Evolutionary conservation across 805 yeast species (phyloP).

Genomic region (Nakazawaea populi): DNA sequence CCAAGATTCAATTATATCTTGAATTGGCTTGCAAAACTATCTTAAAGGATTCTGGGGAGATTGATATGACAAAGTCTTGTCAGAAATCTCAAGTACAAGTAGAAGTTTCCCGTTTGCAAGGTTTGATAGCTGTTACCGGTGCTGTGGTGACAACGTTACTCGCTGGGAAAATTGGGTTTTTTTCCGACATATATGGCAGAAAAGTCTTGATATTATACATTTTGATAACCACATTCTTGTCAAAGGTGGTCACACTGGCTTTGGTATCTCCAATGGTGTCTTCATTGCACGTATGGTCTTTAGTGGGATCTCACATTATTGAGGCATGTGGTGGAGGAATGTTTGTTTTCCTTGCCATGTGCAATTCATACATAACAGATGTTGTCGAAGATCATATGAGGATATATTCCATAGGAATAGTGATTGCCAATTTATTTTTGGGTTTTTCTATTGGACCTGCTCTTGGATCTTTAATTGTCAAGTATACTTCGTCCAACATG

Average conservation of each 20-base stretch:
- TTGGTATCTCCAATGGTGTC: conserved; percentile 17
- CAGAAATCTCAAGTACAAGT: conserved; percentile 35
- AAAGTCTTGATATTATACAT: conserved; percentile 36
- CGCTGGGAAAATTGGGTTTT: conserved; percentile 57
- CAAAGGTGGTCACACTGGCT: conserved; percentile 12
- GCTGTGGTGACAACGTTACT: conserved; percentile 45
- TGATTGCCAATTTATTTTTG: conserved; percentile 51
- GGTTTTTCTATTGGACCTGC: conserved; percentile 66
- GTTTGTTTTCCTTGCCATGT: conserved; percentile 46
- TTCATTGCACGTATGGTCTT: conserved; percentile 25
- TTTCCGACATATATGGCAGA: conserved; percentile 63
- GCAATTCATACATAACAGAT: conserved; percentile 71
- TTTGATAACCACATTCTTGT: conserved; percentile 12
- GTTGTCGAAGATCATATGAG: conserved; percentile 59
- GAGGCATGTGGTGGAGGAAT: conserved; percentile 60
- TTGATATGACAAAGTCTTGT: conserved; percentile 20
- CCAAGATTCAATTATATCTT: conserved; percentile 6
- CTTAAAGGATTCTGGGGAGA: not conserved
- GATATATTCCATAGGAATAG: conserved; percentile 50
- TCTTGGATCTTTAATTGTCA: conserved; percentile 37
- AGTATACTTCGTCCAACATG: conserved; percentile 19
- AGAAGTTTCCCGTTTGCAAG: conserved; percentile 41
- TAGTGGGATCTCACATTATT: conserved; percentile 39
- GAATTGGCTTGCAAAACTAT: conserved; percentile 7
- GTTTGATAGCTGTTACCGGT: conserved; percentile 32